A percentile compares a stretch with the other conserved stretches of the same genome.
These are phyloP conservation scores for Penicillium desertorum DNA, from an alignment of 495 filamentous ascomycete genomes.

Conservation along the genomic window DNA sequence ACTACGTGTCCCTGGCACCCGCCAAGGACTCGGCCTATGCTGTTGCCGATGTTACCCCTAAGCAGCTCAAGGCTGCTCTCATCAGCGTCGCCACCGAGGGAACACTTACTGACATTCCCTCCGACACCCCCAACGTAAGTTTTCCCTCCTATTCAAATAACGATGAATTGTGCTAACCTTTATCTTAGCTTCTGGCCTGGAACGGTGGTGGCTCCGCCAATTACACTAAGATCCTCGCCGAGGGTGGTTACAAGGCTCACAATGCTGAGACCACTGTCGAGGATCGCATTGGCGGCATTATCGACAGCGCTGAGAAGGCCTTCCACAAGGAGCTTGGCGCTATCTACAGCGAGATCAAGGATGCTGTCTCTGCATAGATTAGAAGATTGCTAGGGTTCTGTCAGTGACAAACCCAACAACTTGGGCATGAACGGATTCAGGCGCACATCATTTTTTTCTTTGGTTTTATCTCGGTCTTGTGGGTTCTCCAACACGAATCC, in stretches of 20 bases:
- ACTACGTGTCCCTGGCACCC: slow-evolving; percentile 95
- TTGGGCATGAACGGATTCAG: slow-evolving; percentile 34
- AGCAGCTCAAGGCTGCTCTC: slow-evolving; percentile 88
- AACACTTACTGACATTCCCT: slow-evolving; percentile 79
- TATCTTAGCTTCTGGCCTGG: slow-evolving; percentile 80
- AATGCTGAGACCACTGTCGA: slow-evolving; percentile 21
- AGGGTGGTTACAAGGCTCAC: slow-evolving; percentile 49
- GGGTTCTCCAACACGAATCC: slow-evolving; percentile 19
- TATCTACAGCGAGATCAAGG: slow-evolving; percentile 50
- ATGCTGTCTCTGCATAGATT: slow-evolving; percentile 42
- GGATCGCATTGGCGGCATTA: slow-evolving; percentile 33
- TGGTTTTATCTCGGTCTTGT: slow-evolving; percentile 26
- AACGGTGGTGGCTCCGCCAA: slow-evolving; percentile 95
- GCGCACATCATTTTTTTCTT: slow-evolving; percentile 34
- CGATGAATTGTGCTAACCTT: slow-evolving; percentile 39
- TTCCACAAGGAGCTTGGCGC: slow-evolving; percentile 41
- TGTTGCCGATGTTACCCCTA: slow-evolving; percentile 84
- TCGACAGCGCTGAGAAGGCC: slow-evolving; percentile 41
- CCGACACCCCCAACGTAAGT: slow-evolving; percentile 75
- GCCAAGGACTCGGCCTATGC: slow-evolving; percentile 83
- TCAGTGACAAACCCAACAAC: slow-evolving; percentile 23
- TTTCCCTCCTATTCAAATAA: not conserved
- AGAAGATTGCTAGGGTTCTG: slow-evolving; percentile 18
- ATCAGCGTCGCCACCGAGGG: slow-evolving; percentile 79
- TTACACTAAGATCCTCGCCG: slow-evolving; percentile 79